phyloP scores from a whole-genome alignment of 495 filamentous ascomycete species.

The Penicillium antarcticum region DNA sequence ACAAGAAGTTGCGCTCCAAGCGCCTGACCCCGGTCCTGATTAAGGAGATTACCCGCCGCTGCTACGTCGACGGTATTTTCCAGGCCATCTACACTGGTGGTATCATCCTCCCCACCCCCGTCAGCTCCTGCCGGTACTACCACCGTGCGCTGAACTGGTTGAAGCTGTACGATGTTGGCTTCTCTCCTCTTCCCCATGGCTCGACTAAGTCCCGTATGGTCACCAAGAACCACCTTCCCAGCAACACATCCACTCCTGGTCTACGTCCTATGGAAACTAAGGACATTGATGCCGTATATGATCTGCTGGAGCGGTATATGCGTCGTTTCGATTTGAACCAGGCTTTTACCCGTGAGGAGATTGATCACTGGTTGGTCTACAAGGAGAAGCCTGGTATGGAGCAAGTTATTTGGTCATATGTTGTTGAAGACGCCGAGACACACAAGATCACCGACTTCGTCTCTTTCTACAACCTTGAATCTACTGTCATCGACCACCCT shows the following conservation, averaged over 20 bases:
- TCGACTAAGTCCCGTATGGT: conserved; percentile 82
- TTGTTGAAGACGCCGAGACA: conserved; percentile 72
- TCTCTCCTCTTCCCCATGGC: conserved; percentile 74
- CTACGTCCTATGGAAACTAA: conserved; percentile 76
- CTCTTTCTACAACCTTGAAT: conserved; percentile 94
- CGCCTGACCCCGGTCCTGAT: conserved; percentile 89
- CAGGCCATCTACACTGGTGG: conserved; percentile 96
- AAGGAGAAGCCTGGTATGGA: conserved; percentile 55
- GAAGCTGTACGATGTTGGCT: conserved; percentile 90
- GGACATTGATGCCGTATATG: conserved; percentile 74
- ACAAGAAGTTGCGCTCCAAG: conserved; percentile 95
- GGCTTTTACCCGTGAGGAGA: conserved; percentile 71
- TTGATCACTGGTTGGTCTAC: conserved; percentile 84
- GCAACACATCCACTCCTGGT: conserved; percentile 63
- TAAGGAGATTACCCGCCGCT: conserved; percentile 91
- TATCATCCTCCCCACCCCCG: conserved; percentile 81
- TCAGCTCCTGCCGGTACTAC: conserved; percentile 91
- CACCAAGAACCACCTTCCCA: conserved; percentile 73
- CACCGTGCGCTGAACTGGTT: conserved; percentile 91
- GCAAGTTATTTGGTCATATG: conserved; percentile 87
- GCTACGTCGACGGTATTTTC: conserved; percentile 77
- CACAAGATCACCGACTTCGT: conserved; percentile 93
- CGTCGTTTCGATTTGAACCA: conserved; percentile 80
- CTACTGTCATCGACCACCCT: conserved; percentile 74
- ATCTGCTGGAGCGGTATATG: conserved; percentile 74